Evolutionary conservation across 345 rosid genomes (phyloP).

Genomic region (Eucalyptus cloeziana): DNA sequence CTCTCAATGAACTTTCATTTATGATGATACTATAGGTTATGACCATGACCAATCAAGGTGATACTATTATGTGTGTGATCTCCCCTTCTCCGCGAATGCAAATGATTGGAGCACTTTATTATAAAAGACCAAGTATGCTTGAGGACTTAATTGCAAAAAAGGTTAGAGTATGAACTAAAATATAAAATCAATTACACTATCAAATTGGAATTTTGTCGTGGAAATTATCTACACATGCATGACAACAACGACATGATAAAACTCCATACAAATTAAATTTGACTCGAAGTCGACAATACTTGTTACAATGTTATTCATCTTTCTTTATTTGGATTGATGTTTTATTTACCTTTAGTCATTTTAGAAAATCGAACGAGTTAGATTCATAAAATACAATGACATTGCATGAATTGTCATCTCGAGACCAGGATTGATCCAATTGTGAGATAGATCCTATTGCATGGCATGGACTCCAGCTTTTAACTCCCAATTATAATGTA

Average conservation of each 20-base stretch:
- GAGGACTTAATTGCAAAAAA: background rate
- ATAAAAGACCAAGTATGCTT: background rate
- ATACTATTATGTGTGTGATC: background rate
- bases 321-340: background rate
- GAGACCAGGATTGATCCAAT: background rate
- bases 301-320: background rate
- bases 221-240: background rate
- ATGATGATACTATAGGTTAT: background rate
- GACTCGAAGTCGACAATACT: background rate
- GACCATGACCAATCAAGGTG: background rate
- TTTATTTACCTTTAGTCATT: background rate
- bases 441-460: background rate
- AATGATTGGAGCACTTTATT: background rate
- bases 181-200: background rate
- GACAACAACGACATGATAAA: accelerated
- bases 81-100: background rate
- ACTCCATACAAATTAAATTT: background rate
- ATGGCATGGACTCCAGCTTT: background rate
- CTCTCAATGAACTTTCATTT: background rate
- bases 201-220: background rate
- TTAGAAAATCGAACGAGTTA: background rate
- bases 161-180: background rate
- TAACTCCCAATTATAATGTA: background rate
- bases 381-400: background rate
- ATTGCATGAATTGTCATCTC: background rate